Evolutionary conservation across 768 basidiomycete genomes (phyloP), one percentile per base, ranked within the genome.

Genomic region (Wakefieldia striispora): DNA sequence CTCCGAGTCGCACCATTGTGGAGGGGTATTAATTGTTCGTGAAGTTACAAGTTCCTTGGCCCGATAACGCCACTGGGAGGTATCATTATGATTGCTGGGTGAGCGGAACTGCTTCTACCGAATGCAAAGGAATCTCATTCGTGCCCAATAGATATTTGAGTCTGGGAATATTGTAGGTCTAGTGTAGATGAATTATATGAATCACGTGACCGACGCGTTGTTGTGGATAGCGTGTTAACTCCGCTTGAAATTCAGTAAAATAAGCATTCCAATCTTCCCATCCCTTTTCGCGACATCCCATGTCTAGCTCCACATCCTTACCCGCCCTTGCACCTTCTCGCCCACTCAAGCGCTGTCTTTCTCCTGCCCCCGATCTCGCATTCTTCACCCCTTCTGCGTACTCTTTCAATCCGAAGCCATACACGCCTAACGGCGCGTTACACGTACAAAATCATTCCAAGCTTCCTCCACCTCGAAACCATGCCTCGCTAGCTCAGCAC

Each of bases 21-120:
- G 23, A 42, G n/a, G 24, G 40, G 8, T 46, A 21, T 44, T 56
- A 41, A 55, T 19, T 33, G 14, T 48, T 45, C 43, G 27, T 16
- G 16, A 53, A 79, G 76, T 34, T 63, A 80, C 53, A 78, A 65
- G 53, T 71, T 75, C 51, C 55, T 87, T 20, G 86, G 84, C 0
- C 84, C 83, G 8, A 67, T 84, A 43, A 88, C 86, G 24, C 86
- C 87, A 0, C 56, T 88, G 8, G 86, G 85, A 2, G 87, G 80
- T 3, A 47, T 75, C 17, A 43, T 80, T 1, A 81, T 84, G 81
- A 84, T 86, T 57, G 79, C 80, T 27, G 86, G 86, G 84, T 86
- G 59, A 70, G 81, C 53, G 21, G 33, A 41, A 43, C 29, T 29
- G 38, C 8, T 43, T 3, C 44, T 12, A 33, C 33, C 43, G 36